These are phyloP conservation scores for Melaleuca quinquenervia DNA, from an alignment of 345 rosid species.

Conservation along the genomic window DNA sequence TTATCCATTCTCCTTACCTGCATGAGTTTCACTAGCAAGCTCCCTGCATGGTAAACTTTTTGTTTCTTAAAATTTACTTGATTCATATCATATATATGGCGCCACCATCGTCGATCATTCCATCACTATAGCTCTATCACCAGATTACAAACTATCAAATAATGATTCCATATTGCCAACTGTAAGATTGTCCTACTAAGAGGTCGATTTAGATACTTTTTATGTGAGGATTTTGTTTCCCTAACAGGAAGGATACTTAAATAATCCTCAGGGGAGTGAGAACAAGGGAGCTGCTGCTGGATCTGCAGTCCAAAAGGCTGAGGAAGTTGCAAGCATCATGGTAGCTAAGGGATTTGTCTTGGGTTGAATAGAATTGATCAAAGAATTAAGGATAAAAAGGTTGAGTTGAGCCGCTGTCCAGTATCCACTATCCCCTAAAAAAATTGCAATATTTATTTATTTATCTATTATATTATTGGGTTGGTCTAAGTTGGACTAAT, in stretches of 20 bases:
- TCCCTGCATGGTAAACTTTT: not conserved
- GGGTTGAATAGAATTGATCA: slow-evolving; percentile 15
- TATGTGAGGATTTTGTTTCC: not conserved
- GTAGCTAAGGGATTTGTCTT: slow-evolving; percentile 78
- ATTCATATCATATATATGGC: slow-evolving; percentile 33
- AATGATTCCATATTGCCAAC: slow-evolving; percentile 15
- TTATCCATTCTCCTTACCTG: not conserved
- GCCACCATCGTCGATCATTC: slow-evolving; percentile 76
- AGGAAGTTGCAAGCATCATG: slow-evolving; percentile 89
- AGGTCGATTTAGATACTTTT: not conserved
- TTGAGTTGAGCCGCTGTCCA: too few species aligned
- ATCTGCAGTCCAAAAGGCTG: slow-evolving; percentile 68
- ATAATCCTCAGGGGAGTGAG: slow-evolving; percentile 28
- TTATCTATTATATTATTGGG: too few species aligned
- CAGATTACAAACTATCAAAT: slow-evolving; percentile 52
- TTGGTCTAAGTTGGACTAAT: too few species aligned
- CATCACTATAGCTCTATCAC: slow-evolving; percentile 53
- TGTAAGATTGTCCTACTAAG: slow-evolving; percentile 21
- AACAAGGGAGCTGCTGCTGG: slow-evolving; percentile 24
- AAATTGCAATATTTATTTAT: too few species aligned
- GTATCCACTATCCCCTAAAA: too few species aligned
- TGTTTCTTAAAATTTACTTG: not conserved
- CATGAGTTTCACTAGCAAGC: not conserved
- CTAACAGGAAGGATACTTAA: not conserved
- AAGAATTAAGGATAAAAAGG: too few species aligned